Percentiles rank a stretch among this genome's conserved stretches.
Evolutionary conservation across 129 eudicot genomes (phyloP).

Genomic region (Saussurea involucrata): DNA sequence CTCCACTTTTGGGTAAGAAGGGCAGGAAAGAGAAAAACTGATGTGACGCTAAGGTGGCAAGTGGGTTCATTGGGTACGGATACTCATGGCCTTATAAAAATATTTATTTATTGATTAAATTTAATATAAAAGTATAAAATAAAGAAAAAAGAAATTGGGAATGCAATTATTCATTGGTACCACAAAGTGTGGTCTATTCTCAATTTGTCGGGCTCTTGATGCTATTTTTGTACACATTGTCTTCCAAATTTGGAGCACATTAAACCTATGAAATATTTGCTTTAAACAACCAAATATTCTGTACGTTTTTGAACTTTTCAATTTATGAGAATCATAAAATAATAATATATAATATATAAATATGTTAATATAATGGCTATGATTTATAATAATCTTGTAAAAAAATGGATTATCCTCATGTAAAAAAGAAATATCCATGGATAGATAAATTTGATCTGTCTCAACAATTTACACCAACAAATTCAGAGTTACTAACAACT

Average conservation of each 20-base stretch:
- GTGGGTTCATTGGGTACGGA: too few relatives aligned
- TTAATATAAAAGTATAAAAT: background rate
- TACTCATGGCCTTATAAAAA: too few relatives aligned
- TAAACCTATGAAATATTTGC: conserved; percentile 13
- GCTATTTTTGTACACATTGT: conserved; percentile 25
- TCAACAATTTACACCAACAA: background rate
- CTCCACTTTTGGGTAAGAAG: too few relatives aligned
- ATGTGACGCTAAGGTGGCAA: too few relatives aligned
- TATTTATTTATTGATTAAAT: too few relatives aligned
- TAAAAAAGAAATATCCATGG: background rate
- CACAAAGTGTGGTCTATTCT: conserved; percentile 39
- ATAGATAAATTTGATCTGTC: background rate
- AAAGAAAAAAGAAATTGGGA: conserved; percentile 16
- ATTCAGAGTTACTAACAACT: background rate
- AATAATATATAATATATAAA: background rate
- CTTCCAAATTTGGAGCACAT: conserved; percentile 16
- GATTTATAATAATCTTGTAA: background rate
- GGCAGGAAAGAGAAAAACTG: too few relatives aligned
- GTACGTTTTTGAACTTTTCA: background rate
- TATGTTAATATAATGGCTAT: background rate
- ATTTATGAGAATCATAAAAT: background rate
- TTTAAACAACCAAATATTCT: background rate
- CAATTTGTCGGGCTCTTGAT: conserved; percentile 39
- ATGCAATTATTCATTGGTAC: conserved; percentile 32
- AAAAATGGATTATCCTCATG: background rate